Base-by-base conservation (phyloP, 345 rosid genomes). In the Citrus australasica region DNA sequence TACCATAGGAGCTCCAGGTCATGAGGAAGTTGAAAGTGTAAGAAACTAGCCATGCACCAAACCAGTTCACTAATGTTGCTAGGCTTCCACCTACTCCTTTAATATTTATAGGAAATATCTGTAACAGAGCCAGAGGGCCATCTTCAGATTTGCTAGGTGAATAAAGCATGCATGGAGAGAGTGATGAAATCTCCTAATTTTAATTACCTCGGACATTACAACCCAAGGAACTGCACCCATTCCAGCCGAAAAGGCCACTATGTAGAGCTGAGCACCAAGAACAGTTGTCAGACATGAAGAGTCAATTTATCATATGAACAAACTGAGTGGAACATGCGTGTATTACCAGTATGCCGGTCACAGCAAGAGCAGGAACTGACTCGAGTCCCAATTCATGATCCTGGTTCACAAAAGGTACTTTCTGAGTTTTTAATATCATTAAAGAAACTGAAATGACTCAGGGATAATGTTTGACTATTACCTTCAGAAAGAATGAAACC, bases 181-280 rank as follows among this genome's bases (percentile, higher is more conserved):
- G 37, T 42, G 40, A 61, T 9, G 42, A 37, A 59, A 40, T 63
- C 22, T 76, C 19, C 22, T 10, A 76, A 25, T 14, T 75, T 28
- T 58, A 19, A 21, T 85, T 90, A 95, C 98, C 97, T 95, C 98
- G 7, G 98, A 95, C 98, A 95, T 95, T 76, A 95, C 82, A 1
- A 96, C 98, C 99, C 98, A 96, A 2, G 99, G 98, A 87, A 93
- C 92, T 55, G 99, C 96, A 59, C 99, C 98, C 97, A 95, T 91
- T 81, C 99, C 99, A 56, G 88, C 90, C 4, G 99, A 92, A 81
- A 95, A 95, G 4, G 97, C 82, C 58, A 86, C 89, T 81, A 95
- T 88, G 88, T 90, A 95, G 71, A 92, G 77, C 98, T 95, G 91
- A 27, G 67, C 76, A 70, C 72, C 68, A 28, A 79, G 59, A 32